Base-by-base conservation (phyloP, 257 asterid genomes). In the Avicennia marina region DNA sequence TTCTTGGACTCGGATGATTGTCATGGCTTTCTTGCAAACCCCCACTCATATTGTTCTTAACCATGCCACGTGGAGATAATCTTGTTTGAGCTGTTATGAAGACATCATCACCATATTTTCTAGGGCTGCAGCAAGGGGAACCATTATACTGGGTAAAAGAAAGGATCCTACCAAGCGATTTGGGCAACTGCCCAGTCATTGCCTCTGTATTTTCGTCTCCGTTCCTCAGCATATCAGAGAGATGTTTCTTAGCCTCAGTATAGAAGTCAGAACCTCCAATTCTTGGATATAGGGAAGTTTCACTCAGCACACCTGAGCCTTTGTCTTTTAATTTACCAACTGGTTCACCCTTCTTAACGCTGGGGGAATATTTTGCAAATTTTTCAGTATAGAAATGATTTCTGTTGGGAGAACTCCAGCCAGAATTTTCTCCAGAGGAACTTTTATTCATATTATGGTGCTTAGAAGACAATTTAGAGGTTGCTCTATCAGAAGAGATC, bases 381-480 rank as follows among this genome's bases (percentile, higher is more conserved):
- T 68, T 80, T 69, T 93, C 99, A n/a, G 83, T 82, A 52, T 75
- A 93, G 55, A 86, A 86, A 69, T 86, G 96, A 77, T 89, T 82
- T 71, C 97, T 78, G 58, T 86, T 89, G 11, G 98, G 97, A 67
- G 97, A 91, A 53, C 87, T 70, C 98, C 97, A 88, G 15, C 82
- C 84, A 20, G 62, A 52, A 75, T 56, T 78, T 53, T 88, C 96
- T 2, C 13, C 41, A 8, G 41, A 12, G 2, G 10, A 36, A 36
- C 13, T 66, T 81, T 75, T 71, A 42, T 54, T 69, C 56, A 60
- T 36, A 45, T 73, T 84, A 58, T 65, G 75, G 50, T 75, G 66
- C 73, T 72, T 85, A 2, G 71, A 55, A 36, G 70, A 65, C 56
- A 54, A 19, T 48, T 19, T 54, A 32, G 16, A 72, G 26, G 27